Evolutionary conservation across 1,139 yeast genomes (phyloP).

Genomic region (Pneumocystis murina): DNA sequence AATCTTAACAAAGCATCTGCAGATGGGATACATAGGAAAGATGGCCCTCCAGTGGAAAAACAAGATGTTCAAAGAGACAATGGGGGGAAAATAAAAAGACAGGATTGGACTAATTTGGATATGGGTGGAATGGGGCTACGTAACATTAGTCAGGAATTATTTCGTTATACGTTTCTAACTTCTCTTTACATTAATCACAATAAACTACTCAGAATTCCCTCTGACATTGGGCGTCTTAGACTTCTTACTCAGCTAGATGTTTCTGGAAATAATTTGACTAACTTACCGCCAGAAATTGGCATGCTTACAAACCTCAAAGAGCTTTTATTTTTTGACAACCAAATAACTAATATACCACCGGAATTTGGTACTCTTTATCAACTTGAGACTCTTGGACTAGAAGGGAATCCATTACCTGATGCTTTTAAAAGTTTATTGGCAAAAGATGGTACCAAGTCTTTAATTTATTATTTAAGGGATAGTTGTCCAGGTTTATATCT

Average conservation of each 20-base stretch:
- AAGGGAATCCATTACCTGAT: conserved; percentile 75
- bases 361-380: conserved; percentile 80
- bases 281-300: conserved; percentile 72
- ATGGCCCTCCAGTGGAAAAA: conserved; percentile 19
- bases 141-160: conserved; percentile 54
- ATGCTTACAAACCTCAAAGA: conserved; percentile 65
- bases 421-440: conserved; percentile 53
- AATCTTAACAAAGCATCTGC: conserved; percentile 20
- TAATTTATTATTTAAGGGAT: conserved; percentile 69
- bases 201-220: conserved; percentile 53
- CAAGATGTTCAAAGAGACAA: not conserved
- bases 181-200: conserved; percentile 80
- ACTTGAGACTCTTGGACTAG: conserved; percentile 75
- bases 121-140: conserved; percentile 77
- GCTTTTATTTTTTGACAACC: conserved; percentile 77
- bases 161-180: conserved; percentile 72
- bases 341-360: conserved; percentile 56
- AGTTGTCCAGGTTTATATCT: conserved; percentile 36
- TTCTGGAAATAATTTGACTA: conserved; percentile 57
- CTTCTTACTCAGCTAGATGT: conserved; percentile 74
- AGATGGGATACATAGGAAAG: conserved; percentile 32
- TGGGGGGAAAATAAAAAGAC: conserved; percentile 8
- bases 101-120: conserved; percentile 78
- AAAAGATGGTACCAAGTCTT: conserved; percentile 72
- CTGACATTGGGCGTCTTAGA: conserved; percentile 50